These are phyloP conservation scores for Knoxdaviesia capensis DNA, from an alignment of 2,329 filamentous ascomycete genomes.

Conservation along the genomic window DNA sequence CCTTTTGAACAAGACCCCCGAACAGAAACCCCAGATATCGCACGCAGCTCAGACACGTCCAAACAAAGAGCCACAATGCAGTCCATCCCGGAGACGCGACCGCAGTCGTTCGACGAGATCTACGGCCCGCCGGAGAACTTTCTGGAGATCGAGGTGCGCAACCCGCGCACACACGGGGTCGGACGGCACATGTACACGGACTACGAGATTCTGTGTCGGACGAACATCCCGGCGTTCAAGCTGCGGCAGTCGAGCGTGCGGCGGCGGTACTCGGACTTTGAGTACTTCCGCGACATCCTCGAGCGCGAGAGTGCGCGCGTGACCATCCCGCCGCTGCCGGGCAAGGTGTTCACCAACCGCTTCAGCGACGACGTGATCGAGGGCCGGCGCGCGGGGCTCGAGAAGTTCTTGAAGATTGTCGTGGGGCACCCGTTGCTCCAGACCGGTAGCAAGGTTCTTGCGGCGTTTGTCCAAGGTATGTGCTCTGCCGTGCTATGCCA, in stretches of 20 bases:
- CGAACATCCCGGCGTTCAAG: constrained; percentile 98
- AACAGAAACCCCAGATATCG: neutral
- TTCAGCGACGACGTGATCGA: constrained; percentile 99
- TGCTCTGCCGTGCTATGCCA: constrained; percentile 1
- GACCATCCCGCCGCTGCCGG: constrained; percentile 85
- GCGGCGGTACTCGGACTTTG: constrained; percentile 91
- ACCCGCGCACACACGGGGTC: constrained; percentile 84
- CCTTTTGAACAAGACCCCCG: neutral
- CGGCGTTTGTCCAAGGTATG: constrained; percentile 86
- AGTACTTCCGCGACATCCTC: constrained; percentile 95
- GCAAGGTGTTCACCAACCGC: constrained; percentile 94
- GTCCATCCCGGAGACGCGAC: constrained; percentile 52
- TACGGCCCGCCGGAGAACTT: constrained; percentile 98
- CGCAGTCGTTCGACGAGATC: constrained; percentile 96
- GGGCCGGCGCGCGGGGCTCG: constrained; percentile 72
- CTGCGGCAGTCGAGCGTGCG: constrained; percentile 74
- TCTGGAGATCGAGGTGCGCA: constrained; percentile 91
- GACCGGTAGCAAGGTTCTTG: constrained; percentile 91
- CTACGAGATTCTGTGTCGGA: constrained; percentile 94
- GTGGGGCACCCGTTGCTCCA: constrained; percentile 91
- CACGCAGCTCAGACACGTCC: no score
- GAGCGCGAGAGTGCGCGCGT: constrained; percentile 89
- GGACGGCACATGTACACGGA: constrained; percentile 95
- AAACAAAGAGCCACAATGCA: constrained; percentile 29
- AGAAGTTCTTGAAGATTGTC: constrained; percentile 93